phyloP scores from a whole-genome alignment of 1,139 yeast genomes.

The Candida sp. region DNA sequence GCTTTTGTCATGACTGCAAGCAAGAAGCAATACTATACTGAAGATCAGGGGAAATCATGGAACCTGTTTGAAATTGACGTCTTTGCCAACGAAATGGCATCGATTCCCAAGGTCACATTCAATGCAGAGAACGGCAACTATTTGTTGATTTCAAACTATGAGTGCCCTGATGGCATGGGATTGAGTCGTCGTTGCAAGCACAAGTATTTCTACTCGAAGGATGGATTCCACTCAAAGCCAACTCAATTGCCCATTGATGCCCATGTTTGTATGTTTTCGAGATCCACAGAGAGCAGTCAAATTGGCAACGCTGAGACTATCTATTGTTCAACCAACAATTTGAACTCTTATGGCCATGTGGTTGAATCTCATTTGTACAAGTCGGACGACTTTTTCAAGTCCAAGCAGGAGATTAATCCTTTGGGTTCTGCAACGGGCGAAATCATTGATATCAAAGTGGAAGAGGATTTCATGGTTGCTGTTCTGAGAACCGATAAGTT shows the following conservation, averaged over 20 bases:
- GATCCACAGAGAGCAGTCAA: constrained; percentile 41
- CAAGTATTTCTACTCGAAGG: constrained; percentile 51
- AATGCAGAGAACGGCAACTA: constrained; percentile 45
- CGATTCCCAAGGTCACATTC: constrained; percentile 29
- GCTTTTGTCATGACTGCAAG: constrained; percentile 55
- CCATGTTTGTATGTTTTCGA: constrained; percentile 56
- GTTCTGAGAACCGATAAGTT: constrained; percentile 55
- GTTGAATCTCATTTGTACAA: constrained; percentile 44
- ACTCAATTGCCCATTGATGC: constrained; percentile 35
- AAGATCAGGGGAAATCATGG: constrained; percentile 67
- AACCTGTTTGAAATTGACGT: constrained; percentile 33
- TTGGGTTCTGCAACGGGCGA: constrained; percentile 34
- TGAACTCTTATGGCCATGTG: constrained; percentile 49
- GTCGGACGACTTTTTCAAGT: constrained; percentile 61
- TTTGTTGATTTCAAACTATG: constrained; percentile 39
- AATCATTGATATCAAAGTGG: constrained; percentile 52
- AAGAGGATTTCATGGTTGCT: constrained; percentile 56
- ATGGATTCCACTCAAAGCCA: constrained; percentile 53
- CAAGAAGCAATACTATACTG: constrained; percentile 52
- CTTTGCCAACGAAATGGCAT: constrained; percentile 12
- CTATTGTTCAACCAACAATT: constrained; percentile 49
- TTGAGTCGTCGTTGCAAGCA: constrained; percentile 33
- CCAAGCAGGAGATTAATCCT: constrained; percentile 25
- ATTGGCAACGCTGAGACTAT: constrained; percentile 47
- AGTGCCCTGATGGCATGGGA: constrained; percentile 33